Base-by-base conservation (phyloP, 805 yeast species). In the Lachancea thermotolerans region DNA sequence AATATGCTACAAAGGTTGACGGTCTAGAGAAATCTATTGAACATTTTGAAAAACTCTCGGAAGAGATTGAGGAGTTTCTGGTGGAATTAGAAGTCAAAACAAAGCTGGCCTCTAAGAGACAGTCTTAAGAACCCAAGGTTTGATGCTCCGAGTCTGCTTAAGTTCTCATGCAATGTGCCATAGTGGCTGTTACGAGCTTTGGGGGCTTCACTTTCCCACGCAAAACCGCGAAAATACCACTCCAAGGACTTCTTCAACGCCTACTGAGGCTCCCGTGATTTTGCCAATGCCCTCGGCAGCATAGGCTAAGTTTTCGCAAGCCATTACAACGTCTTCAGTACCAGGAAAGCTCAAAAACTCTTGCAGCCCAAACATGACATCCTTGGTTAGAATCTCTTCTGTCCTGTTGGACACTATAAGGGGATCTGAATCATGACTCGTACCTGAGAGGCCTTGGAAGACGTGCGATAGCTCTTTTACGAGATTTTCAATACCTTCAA, bases 151-250 rank as follows among this genome's bases (percentile, higher is more conserved):
- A 10, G 16, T 7, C 37, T 28, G 10, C 6, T 35, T 14, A 10
- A 31, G 3, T 31, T 4, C 15, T 11, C 32, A 18, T 18, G 21
- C 12, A n/a, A 15, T 18, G 15, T 21, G 8, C 28, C 5, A 8
- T 8, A 33, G 10, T 10, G 25, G 29, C 17, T 37, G 37, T n/a
- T 34, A 4, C 10, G 5, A 7, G 21, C 15, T 18, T 33, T 10
- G 25, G 5, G n/a, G 9, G 31, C 8, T 25, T 36, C 67, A 91
- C 63, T 91, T 91, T 0, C 99, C 99, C 17, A 93, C 88, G 64
- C 99, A 93, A 61, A 93, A 93, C 49, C 80, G 84, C 2, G 95
- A 81, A 59, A 93, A 93, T 0, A 93, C 93, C 1, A 86, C 91
- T 0, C 93, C 96, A 4, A 93, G 68, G 0, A 93, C 80, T 58